Evolutionary conservation across 495 filamentous ascomycete species (phyloP).

Genomic region (Podospora pseudoanserina): DNA sequence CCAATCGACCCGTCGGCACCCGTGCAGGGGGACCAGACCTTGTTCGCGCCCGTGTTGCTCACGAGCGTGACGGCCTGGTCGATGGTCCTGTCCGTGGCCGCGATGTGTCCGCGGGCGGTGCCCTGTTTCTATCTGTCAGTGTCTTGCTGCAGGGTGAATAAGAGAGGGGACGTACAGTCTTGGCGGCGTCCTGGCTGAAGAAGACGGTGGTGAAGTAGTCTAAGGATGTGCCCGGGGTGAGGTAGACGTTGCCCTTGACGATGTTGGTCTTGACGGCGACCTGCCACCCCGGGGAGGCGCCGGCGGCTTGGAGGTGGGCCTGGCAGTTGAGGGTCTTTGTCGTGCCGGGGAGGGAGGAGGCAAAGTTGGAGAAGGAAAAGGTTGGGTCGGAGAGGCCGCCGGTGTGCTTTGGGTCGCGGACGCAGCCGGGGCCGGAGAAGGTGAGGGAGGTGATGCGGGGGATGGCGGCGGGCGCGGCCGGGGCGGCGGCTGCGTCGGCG

Average conservation of each 20-base stretch:
- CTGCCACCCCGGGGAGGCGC: constrained; percentile 42
- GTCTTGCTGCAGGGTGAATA: background rate
- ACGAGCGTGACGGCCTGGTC: constrained; percentile 33
- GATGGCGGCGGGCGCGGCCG: constrained; percentile 10
- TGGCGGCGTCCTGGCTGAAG: constrained; percentile 38
- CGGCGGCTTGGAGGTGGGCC: constrained; percentile 35
- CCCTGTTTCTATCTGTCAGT: constrained; percentile 15
- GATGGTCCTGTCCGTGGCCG: constrained; percentile 28
- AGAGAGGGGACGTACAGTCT: constrained; percentile 30
- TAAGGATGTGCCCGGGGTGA: constrained; percentile 33
- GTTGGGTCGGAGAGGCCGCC: constrained; percentile 37
- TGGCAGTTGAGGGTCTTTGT: constrained; percentile 40
- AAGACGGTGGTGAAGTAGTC: constrained; percentile 40
- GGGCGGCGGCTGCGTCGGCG: constrained; percentile 21
- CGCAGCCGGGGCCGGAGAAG: constrained; percentile 41
- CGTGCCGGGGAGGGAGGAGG: constrained; percentile 27
- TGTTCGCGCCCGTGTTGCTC: constrained; percentile 24
- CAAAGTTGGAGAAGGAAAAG: constrained; percentile 35
- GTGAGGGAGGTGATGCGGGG: constrained; percentile 34
- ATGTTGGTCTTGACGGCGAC: constrained; percentile 34
- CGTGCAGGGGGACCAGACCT: constrained; percentile 42
- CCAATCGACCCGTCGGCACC: constrained; percentile 33
- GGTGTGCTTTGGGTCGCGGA: constrained; percentile 30
- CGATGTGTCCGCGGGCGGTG: constrained; percentile 27
- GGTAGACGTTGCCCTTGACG: constrained; percentile 34